A percentile compares a stretch with the other conserved stretches of the same genome.
Conservation (phyloP, 2,329 filamentous ascomycete species). For the Fusarium vanettenii region DNA sequence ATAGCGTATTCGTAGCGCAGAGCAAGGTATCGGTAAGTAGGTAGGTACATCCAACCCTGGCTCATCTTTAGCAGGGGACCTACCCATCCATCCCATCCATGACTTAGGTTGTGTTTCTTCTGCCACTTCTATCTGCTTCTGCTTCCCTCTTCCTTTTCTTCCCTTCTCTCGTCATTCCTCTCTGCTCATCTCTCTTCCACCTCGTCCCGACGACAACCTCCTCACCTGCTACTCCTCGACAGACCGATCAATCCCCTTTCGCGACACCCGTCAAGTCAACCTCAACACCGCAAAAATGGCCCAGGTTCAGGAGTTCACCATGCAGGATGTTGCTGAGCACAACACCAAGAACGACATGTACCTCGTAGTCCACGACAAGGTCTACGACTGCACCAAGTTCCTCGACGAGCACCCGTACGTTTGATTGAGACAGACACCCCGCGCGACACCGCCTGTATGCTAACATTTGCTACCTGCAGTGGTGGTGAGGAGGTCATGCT, state of each 20-base stretch:
- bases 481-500: conserved; percentile 98
- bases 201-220: conserved; percentile 27
- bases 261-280: conserved; percentile 15
- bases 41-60: neutral
- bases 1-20: conserved; percentile 16
- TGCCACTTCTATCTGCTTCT: conserved; percentile 16
- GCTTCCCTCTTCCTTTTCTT: conserved; percentile 23
- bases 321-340: conserved; percentile 85
- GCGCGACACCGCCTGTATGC: conserved; percentile 16
- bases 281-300: conserved; percentile 40
- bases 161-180: conserved; percentile 12
- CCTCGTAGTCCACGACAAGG: conserved; percentile 94
- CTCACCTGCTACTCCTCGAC: conserved; percentile 11
- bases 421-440: conserved; percentile 1
- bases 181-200: conserved; percentile 4
- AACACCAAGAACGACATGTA: conserved; percentile 94
- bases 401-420: conserved; percentile 95
- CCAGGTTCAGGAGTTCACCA: conserved; percentile 71
- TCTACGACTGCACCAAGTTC: conserved; percentile 91
- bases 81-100: neutral
- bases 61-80: conserved; percentile 29
- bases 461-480: conserved; percentile 59
- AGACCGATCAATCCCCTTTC: conserved; percentile 11
- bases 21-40: neutral
- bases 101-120: conserved; percentile 14